phyloP scores from a whole-genome alignment of 352 stramenopile species.

The Pythium brachiatum region DNA sequence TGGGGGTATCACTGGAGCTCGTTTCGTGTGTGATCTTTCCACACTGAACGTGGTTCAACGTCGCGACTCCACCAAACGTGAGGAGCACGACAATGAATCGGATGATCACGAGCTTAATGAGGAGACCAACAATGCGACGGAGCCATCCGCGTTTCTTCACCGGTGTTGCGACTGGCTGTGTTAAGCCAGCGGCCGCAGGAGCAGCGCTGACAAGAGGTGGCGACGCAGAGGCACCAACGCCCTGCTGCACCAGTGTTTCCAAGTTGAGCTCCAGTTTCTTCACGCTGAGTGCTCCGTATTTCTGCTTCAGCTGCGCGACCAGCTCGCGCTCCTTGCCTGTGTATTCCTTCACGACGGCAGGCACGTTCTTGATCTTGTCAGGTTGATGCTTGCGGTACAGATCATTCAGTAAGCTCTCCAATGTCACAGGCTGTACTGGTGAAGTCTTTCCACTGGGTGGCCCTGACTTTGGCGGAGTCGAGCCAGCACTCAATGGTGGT shows the following conservation, averaged over 20 bases:
- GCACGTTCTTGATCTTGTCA: constrained; percentile 66
- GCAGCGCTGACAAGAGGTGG: background rate
- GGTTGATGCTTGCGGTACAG: constrained; percentile 79
- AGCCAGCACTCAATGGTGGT: background rate
- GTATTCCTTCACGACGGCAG: constrained; percentile 53
- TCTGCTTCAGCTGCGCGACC: constrained; percentile 51
- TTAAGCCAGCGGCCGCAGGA: background rate
- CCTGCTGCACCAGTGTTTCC: constrained; percentile 31
- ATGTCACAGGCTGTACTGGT: constrained; percentile 24
- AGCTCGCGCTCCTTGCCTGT: constrained; percentile 67
- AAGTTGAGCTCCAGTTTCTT: constrained; percentile 69
- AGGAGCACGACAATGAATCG: background rate
- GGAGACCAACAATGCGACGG: constrained; percentile 22
- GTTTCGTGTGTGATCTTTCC: background rate
- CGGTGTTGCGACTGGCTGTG: background rate
- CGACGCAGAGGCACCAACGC: background rate
- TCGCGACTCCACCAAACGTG: constrained; percentile 15
- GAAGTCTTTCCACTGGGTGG: background rate
- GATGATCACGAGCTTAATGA: constrained; percentile 20
- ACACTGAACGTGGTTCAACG: constrained; percentile 10
- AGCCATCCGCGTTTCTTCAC: constrained; percentile 9
- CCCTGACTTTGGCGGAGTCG: background rate
- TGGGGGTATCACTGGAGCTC: background rate
- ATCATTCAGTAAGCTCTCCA: constrained; percentile 57
- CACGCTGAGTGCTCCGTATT: constrained; percentile 74